Base-by-base conservation (phyloP, 768 basidiomycete genomes). In the Phylloporus rhodoxanthus region DNA sequence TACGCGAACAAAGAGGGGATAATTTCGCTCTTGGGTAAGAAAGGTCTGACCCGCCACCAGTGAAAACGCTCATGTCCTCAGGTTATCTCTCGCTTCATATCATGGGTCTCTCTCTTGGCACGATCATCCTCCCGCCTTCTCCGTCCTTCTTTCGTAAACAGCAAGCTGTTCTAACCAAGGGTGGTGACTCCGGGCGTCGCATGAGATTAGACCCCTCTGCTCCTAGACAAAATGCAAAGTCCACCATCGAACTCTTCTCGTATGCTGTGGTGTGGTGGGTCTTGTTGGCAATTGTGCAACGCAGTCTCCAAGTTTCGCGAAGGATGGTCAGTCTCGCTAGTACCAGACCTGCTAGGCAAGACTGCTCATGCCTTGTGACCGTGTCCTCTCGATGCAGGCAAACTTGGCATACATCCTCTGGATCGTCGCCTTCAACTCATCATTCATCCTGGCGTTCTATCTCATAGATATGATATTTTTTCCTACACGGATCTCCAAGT, bases 1-100 rank as follows among this genome's bases (percentile, higher is more conserved):
- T 82, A 79, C 29, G 77, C 81, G 17, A 98, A 99, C 72, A 96
- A 96, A 62, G 96, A 99, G 65, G 96, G 96, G 0, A 61, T 99
- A 19, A 74, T 86, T 28, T 92, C 89, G 1, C 73, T 95, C 17
- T 66, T 79, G 47, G 91, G 88, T 85, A 47, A 49, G 68, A 45
- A 4, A 23, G 19, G 10, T 40, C 25, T n/a, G 29, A 19, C 11
- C 8, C 10, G 33, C 19, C 32, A 20, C 41, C 39, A 19, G 20
- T 32, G 21, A 23, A 17, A 44, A 29, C 32, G 15, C 48, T 51
- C 46, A 59, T 44, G 8, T 19, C 32, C 8, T 13, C 55, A 84
- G 95, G 96, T 4, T 98, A 98, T 67, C 75, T 97, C 15, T 78
- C 94, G 0, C 83, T 98, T 54, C 91, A 95, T 60, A 72, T 96